Percentiles rank a stretch among this genome's conserved stretches.
Evolutionary conservation across 495 filamentous ascomycete genomes (phyloP).

Genomic region (Podospora didyma): DNA sequence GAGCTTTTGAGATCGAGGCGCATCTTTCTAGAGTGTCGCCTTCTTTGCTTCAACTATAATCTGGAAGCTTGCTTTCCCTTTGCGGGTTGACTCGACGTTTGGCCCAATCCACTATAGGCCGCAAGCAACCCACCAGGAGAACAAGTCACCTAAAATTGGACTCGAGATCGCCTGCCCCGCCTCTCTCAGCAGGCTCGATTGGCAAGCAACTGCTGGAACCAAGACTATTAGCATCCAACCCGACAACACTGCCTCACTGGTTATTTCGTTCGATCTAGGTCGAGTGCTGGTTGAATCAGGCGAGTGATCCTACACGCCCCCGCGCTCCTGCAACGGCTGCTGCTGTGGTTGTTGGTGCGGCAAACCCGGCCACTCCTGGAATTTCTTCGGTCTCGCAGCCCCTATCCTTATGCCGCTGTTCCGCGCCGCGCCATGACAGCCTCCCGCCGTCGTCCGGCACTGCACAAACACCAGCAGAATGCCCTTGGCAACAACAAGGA

Average conservation of each 20-base stretch:
- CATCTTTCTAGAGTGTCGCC: neutral
- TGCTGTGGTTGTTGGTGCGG: neutral
- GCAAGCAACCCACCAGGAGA: neutral
- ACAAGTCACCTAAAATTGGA: neutral
- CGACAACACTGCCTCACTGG: neutral
- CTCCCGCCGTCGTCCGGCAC: constrained; percentile 29
- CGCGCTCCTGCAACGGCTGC: neutral
- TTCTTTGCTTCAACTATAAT: neutral
- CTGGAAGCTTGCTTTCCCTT: neutral
- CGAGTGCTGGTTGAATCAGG: too few relatives aligned
- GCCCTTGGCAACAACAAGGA: constrained; percentile 26
- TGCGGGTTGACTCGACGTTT: neutral
- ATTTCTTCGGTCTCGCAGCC: neutral
- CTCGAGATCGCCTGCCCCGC: neutral
- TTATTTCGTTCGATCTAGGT: neutral
- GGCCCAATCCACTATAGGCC: neutral
- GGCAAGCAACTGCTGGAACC: neutral
- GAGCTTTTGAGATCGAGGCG: neutral
- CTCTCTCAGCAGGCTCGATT: neutral
- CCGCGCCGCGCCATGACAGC: constrained; percentile 25
- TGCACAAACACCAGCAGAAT: constrained; percentile 33
- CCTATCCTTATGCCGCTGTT: constrained; percentile 9
- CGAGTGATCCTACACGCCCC: neutral
- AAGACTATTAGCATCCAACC: too few relatives aligned
- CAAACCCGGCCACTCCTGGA: neutral